A percentile compares a stretch with the other conserved stretches of the same genome.
Conservation (phyloP, 306 rosid species). For the Sphenostylis stenocarpa region DNA sequence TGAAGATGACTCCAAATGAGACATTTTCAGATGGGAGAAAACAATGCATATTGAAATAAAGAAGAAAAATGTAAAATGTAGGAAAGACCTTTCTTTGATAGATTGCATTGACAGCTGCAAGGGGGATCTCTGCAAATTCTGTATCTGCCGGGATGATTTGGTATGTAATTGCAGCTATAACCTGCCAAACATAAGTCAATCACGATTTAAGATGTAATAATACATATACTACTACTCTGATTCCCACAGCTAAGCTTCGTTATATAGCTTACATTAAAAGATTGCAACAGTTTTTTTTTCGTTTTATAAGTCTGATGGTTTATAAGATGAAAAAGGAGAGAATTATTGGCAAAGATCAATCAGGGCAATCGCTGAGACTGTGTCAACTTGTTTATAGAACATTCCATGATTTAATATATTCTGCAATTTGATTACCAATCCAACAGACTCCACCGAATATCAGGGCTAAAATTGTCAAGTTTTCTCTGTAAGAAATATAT, state of each 20-base stretch:
- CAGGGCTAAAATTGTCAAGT: background rate
- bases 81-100: slow-evolving; percentile 69
- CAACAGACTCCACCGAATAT: background rate
- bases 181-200: slow-evolving; percentile 45
- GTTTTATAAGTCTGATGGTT: background rate
- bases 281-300: background rate
- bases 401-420: background rate
- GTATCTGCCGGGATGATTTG: slow-evolving; percentile 92
- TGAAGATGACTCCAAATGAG: slow-evolving; percentile 6
- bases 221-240: background rate
- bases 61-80: background rate
- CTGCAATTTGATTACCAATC: slow-evolving; percentile 15
- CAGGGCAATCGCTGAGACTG: background rate
- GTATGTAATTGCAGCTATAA: slow-evolving; percentile 79
- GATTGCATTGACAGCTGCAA: slow-evolving; percentile 70
- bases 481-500: background rate
- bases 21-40: background rate
- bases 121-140: slow-evolving; percentile 88
- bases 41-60: background rate
- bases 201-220: background rate
- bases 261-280: slow-evolving; percentile 17
- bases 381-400: background rate
- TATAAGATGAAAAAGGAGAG: slow-evolving; percentile 25
- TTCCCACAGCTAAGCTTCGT: background rate
- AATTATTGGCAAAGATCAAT: background rate